phyloP scores from a whole-genome alignment of 129 eudicot genomes.

The Heracleum sosnowskyi region DNA sequence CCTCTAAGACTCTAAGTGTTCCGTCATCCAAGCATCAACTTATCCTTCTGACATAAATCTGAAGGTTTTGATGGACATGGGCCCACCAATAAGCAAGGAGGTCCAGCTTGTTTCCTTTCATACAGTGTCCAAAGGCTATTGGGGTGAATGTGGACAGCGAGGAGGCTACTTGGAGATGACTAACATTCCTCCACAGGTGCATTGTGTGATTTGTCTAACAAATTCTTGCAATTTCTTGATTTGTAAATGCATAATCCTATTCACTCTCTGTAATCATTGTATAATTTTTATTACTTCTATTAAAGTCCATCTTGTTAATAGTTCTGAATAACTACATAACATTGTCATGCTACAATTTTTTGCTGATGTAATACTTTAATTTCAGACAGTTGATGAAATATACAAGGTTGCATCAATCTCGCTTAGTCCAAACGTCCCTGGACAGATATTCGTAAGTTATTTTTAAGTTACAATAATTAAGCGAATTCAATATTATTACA shows the following conservation, averaged over 20 bases:
- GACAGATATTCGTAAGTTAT: constrained; percentile 84
- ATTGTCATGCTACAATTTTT: background rate
- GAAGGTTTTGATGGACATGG: constrained; percentile 96
- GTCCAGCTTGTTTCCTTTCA: constrained; percentile 90
- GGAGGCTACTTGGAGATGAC: constrained; percentile 99
- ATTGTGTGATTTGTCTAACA: background rate
- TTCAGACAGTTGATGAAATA: constrained; percentile 97
- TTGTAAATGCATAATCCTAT: background rate
- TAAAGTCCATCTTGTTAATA: background rate
- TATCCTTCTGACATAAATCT: background rate
- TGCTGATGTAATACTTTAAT: background rate
- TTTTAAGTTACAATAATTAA: background rate
- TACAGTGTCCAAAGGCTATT: constrained; percentile 94
- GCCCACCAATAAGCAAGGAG: constrained; percentile 79
- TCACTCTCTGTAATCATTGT: background rate
- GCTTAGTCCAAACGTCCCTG: constrained; percentile 95
- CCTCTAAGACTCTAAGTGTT: background rate
- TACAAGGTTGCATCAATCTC: constrained; percentile 95
- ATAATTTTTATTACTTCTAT: background rate
- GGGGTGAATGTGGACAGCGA: constrained; percentile 99
- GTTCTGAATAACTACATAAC: background rate
- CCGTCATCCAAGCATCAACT: background rate
- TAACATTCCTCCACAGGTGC: constrained; percentile 85
- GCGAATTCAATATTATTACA: background rate
- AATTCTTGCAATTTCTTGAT: background rate